Conservation (phyloP, 2,329 filamentous ascomycete genomes). For the Ceratocystiopsis minuta region DNA sequence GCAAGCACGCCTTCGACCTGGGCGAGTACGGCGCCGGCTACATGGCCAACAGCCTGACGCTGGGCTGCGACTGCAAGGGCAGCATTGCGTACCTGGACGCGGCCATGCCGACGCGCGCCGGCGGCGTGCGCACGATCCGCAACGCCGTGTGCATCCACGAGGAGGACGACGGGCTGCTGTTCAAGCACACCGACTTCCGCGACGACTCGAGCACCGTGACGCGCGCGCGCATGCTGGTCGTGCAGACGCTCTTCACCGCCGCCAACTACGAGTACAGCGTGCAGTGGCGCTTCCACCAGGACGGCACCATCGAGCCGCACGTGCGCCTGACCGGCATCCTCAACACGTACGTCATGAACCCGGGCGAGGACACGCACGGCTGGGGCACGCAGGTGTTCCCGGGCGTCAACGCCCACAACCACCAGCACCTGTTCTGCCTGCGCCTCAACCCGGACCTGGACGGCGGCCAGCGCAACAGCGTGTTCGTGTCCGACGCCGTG, state of each 20-base stretch:
- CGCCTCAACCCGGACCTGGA: constrained; percentile 78
- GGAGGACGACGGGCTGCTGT: constrained; percentile 77
- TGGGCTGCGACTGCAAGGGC: constrained; percentile 77
- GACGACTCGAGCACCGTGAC: constrained; percentile 77
- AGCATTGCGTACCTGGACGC: constrained; percentile 85
- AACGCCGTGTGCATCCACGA: constrained; percentile 93
- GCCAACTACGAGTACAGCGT: constrained; percentile 80
- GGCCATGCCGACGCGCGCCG: constrained; percentile 61
- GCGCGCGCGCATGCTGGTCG: constrained; percentile 65
- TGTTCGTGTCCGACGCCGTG: constrained; percentile 67
- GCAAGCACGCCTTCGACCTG: constrained; percentile 67
- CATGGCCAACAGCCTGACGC: constrained; percentile 60
- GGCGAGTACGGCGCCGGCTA: constrained; percentile 61
- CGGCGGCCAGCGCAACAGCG: constrained; percentile 65
- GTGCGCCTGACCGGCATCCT: constrained; percentile 84
- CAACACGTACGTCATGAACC: constrained; percentile 73
- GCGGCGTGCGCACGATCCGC: constrained; percentile 61
- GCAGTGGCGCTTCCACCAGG: constrained; percentile 32
- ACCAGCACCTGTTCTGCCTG: constrained; percentile 87
- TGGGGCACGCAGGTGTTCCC: constrained; percentile 90
- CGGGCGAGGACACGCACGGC: constrained; percentile 62
- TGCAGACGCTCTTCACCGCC: constrained; percentile 85
- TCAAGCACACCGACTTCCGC: constrained; percentile 88
- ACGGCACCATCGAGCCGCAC: constrained; percentile 80
- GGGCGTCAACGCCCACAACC: constrained; percentile 85